A percentile compares a stretch with the other conserved stretches of the same genome.
Conservation (phyloP, 371 early-diverging fungal species). For the Mucor circinelloides region DNA sequence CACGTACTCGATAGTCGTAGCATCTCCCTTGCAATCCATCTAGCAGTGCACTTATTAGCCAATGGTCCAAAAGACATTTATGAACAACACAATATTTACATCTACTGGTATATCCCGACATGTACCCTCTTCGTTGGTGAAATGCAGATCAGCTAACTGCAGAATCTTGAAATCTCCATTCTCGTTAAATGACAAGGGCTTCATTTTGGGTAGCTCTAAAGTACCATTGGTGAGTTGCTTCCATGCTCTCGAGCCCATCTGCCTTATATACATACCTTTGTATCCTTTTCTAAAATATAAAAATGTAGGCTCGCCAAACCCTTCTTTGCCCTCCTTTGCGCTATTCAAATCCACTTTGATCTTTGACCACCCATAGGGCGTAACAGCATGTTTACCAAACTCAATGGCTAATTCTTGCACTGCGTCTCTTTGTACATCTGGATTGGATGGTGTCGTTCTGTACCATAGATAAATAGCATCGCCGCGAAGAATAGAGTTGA, state of each 20-base stretch:
- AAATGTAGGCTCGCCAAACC: constrained; percentile 43
- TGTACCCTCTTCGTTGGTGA: constrained; percentile 51
- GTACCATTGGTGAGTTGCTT: background rate
- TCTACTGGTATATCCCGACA: constrained; percentile 43
- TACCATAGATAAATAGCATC: constrained; percentile 42
- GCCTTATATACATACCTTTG: constrained; percentile 19
- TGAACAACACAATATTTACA: constrained; percentile 32
- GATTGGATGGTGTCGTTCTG: constrained; percentile 19
- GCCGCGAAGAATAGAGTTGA: constrained; percentile 39
- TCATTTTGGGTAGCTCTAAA: constrained; percentile 22
- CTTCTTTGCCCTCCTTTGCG: constrained; percentile 24
- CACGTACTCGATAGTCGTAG: constrained; percentile 45
- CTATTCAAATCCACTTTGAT: constrained; percentile 40
- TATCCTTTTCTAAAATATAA: constrained; percentile 31
- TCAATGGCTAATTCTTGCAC: constrained; percentile 39
- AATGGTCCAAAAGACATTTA: background rate
- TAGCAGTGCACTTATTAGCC: constrained; percentile 6
- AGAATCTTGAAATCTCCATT: constrained; percentile 57
- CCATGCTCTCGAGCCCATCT: background rate
- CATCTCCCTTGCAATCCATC: constrained; percentile 52
- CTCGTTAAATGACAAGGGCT: constrained; percentile 37
- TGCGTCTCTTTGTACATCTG: constrained; percentile 15
- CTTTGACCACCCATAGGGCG: constrained; percentile 39
- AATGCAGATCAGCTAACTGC: constrained; percentile 59
- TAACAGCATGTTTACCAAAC: constrained; percentile 29